Base-by-base conservation (phyloP, 805 yeast species). In the Candida silvatica region DNA sequence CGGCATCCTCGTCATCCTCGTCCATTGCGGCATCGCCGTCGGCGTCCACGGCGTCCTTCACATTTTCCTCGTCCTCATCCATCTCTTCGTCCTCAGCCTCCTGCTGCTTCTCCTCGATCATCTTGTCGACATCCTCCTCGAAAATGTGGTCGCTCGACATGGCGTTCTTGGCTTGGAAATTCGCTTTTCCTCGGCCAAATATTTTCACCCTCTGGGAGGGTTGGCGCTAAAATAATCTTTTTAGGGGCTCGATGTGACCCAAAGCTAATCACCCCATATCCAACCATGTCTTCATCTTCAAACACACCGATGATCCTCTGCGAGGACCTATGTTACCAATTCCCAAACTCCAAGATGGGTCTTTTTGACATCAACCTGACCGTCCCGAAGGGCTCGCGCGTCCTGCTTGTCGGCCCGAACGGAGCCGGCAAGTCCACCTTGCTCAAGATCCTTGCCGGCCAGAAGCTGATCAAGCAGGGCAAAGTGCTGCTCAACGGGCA, bases 381-480 rank as follows among this genome's bases (percentile, higher is more conserved):
- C 9, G 67, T 92, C 16, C 76, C 79, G 1, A 74, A 81, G 69
- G 77, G 81, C 5, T 72, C 90, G 1, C 69, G 95, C 40, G 75
- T 88, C 8, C 62, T 92, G 24, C 57, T 92, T 6, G 69, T 92
- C 17, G 98, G 98, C 0, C 94, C 97, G 9, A 88, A 88, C 48
- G 98, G 98, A 15, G 97, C 98, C 1, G 97, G 98, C 4, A 92
- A 92, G 56, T 84, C 96, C 1, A 92, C 98, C 0, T 56, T 92
- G 29, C 65, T 92, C 43, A 75, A 77, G 52, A 71, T 92, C 14
- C 62, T 92, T 15, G 95, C 97, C 0, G 98, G 98, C 3, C 90
- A 90, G 49, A 86, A 92, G 6, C 67, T 92, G 39, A 80, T 94
- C 41, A 74, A 77, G 37, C 63, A 71, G 12, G 97, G 96, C 0